A percentile compares a stretch with the other conserved stretches of the same genome.
Evolutionary conservation across 176 grass and related monocot species (phyloP).

Genomic region (Oryza meyeriana): DNA sequence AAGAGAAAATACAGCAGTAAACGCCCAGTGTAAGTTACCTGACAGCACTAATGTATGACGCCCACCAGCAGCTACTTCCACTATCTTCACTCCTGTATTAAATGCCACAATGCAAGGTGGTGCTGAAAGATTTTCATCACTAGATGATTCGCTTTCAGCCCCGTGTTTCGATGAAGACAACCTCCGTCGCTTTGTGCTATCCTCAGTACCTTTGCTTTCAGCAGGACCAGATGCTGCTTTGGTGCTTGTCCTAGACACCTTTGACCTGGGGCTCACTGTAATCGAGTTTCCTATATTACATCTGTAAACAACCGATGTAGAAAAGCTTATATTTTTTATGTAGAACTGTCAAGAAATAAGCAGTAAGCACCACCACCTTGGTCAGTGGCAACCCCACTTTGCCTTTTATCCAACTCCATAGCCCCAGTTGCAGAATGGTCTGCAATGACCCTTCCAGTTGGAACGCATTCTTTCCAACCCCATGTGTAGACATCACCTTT

Average conservation of each 20-base stretch:
- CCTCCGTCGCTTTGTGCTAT: constrained; percentile 75
- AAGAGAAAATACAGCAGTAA: no score
- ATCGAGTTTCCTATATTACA: constrained; percentile 50
- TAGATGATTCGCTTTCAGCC: constrained; percentile 75
- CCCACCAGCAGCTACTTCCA: constrained; percentile 84
- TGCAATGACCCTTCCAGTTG: constrained; percentile 62
- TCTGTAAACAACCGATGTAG: constrained; percentile 40
- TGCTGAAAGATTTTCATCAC: constrained; percentile 82
- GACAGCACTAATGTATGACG: constrained; percentile 95
- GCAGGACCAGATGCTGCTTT: constrained; percentile 52
- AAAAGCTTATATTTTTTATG: constrained; percentile 41
- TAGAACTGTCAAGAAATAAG: neutral
- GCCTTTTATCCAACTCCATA: constrained; percentile 71
- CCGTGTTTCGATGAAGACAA: constrained; percentile 77
- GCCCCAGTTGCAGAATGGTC: constrained; percentile 55
- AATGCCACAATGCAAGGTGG: constrained; percentile 86
- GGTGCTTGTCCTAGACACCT: constrained; percentile 57
- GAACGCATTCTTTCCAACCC: constrained; percentile 99
- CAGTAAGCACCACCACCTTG: constrained; percentile 60
- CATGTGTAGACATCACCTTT: constrained; percentile 90
- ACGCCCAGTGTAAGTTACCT: constrained; percentile 54
- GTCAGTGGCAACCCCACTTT: constrained; percentile 32
- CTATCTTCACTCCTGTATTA: constrained; percentile 72
- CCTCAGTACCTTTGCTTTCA: constrained; percentile 72
- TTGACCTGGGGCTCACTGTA: constrained; percentile 91